Evolutionary conservation across 2,329 filamentous ascomycete species (phyloP).

Genomic region (Amesomyces nigricolor): DNA sequence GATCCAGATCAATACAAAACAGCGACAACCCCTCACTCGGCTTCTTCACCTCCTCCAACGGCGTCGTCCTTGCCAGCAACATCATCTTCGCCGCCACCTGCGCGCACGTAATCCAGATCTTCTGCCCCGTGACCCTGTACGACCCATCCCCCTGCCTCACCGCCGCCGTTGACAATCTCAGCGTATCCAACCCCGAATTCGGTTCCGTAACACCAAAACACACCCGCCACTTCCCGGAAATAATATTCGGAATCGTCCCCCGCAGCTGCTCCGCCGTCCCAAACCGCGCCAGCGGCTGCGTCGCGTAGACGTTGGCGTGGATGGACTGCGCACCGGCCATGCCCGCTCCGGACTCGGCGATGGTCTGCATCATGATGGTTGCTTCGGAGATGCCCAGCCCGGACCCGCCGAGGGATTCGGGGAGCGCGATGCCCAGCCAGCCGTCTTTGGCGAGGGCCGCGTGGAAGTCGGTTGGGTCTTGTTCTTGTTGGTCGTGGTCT

Average conservation of each 20-base stretch:
- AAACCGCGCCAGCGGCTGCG: conserved; percentile 68
- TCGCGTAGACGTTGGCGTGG: conserved; percentile 67
- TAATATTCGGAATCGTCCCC: conserved; percentile 62
- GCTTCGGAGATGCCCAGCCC: conserved; percentile 75
- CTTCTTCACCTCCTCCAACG: conserved; percentile 60
- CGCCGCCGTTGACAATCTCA: conserved; percentile 63
- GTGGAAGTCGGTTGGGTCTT: conserved; percentile 71
- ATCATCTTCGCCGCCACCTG: conserved; percentile 82
- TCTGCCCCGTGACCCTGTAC: conserved; percentile 69
- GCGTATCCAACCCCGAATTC: conserved; percentile 71
- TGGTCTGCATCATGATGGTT: conserved; percentile 82
- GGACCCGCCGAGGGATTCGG: conserved; percentile 67
- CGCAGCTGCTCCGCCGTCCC: conserved; percentile 59
- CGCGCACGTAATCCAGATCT: conserved; percentile 85
- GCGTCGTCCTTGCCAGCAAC: conserved; percentile 69
- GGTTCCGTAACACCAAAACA: conserved; percentile 84
- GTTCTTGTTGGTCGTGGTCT: conserved; percentile 61
- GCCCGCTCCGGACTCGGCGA: conserved; percentile 70
- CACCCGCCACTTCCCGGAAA: conserved; percentile 63
- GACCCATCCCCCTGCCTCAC: conserved; percentile 46
- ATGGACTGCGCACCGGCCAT: conserved; percentile 65
- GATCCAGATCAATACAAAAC: conserved; percentile 74
- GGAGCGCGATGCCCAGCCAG: conserved; percentile 76
- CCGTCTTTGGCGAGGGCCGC: conserved; percentile 67
- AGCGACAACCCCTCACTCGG: conserved; percentile 71